Percentiles rank a stretch among this genome's conserved stretches.
Evolutionary conservation across 2,329 filamentous ascomycete genomes (phyloP).

Genomic region (Ascochyta viciae-villosae): DNA sequence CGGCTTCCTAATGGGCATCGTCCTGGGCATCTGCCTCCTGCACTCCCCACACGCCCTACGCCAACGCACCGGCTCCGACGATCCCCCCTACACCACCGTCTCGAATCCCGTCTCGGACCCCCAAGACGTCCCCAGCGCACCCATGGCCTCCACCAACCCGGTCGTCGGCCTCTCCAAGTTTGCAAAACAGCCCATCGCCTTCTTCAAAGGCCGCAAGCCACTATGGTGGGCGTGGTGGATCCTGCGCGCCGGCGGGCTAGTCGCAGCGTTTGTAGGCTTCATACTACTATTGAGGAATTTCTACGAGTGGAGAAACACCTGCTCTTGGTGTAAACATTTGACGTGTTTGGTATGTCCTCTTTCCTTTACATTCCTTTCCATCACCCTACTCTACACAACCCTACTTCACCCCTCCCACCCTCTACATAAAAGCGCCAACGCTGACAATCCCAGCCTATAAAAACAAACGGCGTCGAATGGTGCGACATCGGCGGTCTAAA

Average conservation of each 20-base stretch:
- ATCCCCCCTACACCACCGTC: slow-evolving; percentile 74
- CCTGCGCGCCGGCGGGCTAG: slow-evolving; percentile 76
- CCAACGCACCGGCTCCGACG: slow-evolving; percentile 72
- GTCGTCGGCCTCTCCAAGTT: slow-evolving; percentile 49
- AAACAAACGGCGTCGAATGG: slow-evolving; percentile 41
- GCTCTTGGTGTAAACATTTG: slow-evolving; percentile 93
- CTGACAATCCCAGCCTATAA: slow-evolving; percentile 24
- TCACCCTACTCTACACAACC: too few relatives aligned
- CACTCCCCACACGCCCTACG: slow-evolving; percentile 86
- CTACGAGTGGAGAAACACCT: slow-evolving; percentile 78
- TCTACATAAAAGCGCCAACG: too few relatives aligned
- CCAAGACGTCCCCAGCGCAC: slow-evolving; percentile 13
- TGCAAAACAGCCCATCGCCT: slow-evolving; percentile 64
- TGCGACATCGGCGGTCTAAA: slow-evolving; percentile 45
- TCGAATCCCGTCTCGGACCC: slow-evolving; percentile 30
- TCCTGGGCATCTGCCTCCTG: slow-evolving; percentile 83
- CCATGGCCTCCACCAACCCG: slow-evolving; percentile 19
- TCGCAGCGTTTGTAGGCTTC: slow-evolving; percentile 84
- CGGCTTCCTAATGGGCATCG: slow-evolving; percentile 90
- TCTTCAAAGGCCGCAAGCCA: slow-evolving; percentile 91
- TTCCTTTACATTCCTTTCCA: not conserved
- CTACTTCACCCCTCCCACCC: too few relatives aligned
- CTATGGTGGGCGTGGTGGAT: slow-evolving; percentile 99
- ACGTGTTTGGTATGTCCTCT: slow-evolving; percentile 80
- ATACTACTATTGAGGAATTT: slow-evolving; percentile 90